These are phyloP conservation scores for Cyclotella cryptica DNA, from an alignment of 108 stramenopile species.

Conservation along the genomic window DNA sequence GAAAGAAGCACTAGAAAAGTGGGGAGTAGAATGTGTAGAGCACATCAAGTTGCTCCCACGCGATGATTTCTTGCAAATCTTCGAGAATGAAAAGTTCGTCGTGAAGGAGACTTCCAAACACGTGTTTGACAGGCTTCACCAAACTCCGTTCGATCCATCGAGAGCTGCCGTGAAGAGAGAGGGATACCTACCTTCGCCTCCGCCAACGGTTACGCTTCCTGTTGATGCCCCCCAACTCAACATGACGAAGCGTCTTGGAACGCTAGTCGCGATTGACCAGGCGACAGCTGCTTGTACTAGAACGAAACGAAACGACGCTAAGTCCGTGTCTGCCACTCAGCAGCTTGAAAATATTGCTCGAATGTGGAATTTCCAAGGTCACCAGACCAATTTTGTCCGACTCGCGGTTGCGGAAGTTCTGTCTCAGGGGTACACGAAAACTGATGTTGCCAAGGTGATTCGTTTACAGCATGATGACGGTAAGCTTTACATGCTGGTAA, in stretches of 20 bases:
- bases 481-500: too few species aligned
- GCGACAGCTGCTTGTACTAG: background rate
- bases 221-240: background rate
- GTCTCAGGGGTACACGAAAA: conserved; percentile 3
- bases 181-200: background rate
- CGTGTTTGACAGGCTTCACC: conserved; percentile 3
- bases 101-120: conserved; percentile 20
- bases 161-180: conserved; percentile 7
- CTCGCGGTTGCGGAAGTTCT: conserved; percentile 3
- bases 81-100: conserved; percentile 22
- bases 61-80: conserved; percentile 21
- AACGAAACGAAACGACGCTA: background rate
- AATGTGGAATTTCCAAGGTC: conserved; percentile 14
- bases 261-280: background rate
- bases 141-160: conserved; percentile 19
- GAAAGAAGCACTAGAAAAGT: conserved; percentile 21
- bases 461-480: background rate
- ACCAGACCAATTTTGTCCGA: conserved; percentile 12
- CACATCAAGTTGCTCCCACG: conserved; percentile 31
- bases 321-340: background rate
- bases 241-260: background rate
- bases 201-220: background rate
- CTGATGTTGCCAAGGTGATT: conserved; percentile 11
- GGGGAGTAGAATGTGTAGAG: conserved; percentile 34
- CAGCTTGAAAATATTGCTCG: background rate